Evolutionary conservation across 768 basidiomycete species (phyloP), one percentile per base, ranked within the genome.

Genomic region (Collybiopsis confluens): DNA sequence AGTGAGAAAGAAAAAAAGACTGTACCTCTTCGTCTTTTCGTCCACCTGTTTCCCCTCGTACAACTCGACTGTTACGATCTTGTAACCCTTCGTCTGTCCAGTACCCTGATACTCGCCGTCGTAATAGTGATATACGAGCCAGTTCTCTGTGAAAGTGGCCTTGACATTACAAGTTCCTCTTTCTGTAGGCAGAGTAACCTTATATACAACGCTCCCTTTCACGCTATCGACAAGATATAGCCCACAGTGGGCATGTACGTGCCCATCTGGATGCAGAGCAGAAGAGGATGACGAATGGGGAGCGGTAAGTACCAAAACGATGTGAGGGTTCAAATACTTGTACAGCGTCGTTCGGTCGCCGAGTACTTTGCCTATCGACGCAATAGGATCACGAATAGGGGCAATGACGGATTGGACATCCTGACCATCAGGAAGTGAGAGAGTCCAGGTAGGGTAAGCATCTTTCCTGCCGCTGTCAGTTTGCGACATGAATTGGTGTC

Each of bases 121-220:
- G 64, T 85, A 92, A 64, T 90, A 95, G 54, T 87, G 77, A 69
- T 93, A 96, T 7, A 93, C 87, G 41, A 98, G 65, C 94, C 95
- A 97, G 65, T 98, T 97, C 70, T 98, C 95, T 21, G 79, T 76
- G 51, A 98, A 71, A 2, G 73, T 69, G 18, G 83, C 81, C 59
- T 87, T 80, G 16, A 96, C 71, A 58, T 87, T 80, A 65, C 91
- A 90, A 5, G 62, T 70, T 33, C 64, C 70, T 49, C 56, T 63
- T 20, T 64, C 62, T 2, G 72, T 64, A 11, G 83, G 80, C 8
- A 95, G 64, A 27, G 73, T 71, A 2, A 77, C 75, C 38, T 81
- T 78, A 66, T 95, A 93, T 2, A 95, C 59, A 15, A 89, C 70
- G 1, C 77, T 83, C 1, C 95, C 95, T 59, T 90, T 92, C 44